Evolutionary conservation across 2,329 filamentous ascomycete species (phyloP).

Genomic region (Diplocarpon mali): DNA sequence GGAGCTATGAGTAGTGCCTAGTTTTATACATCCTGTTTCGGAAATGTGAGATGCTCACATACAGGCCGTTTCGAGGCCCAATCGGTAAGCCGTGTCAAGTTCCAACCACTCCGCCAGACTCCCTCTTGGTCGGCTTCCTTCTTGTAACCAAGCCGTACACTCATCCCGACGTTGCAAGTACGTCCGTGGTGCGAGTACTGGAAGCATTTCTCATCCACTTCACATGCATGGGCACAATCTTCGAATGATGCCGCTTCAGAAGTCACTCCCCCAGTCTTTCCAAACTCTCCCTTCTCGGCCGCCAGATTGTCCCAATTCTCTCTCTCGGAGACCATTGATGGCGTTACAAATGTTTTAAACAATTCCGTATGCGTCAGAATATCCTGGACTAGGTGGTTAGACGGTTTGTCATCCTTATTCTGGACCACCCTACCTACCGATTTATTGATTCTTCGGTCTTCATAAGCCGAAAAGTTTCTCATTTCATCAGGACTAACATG

Average conservation of each 20-base stretch:
- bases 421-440: neutral
- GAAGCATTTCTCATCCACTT: conserved; percentile 26
- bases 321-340: conserved; percentile 28
- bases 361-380: conserved; percentile 33
- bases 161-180: conserved; percentile 15
- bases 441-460: conserved; percentile 28
- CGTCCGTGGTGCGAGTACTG: conserved; percentile 24
- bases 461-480: conserved; percentile 33
- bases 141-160: conserved; percentile 5
- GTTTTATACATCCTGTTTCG: neutral
- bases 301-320: conserved; percentile 39
- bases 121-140: conserved; percentile 3
- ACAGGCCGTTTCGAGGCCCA: conserved; percentile 6
- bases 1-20: no score
- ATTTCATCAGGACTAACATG: conserved; percentile 35
- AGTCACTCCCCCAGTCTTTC: conserved; percentile 4
- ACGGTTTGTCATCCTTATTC: no score
- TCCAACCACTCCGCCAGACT: conserved; percentile 8
- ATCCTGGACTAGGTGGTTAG: conserved; percentile 5
- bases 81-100: conserved; percentile 1
- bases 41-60: conserved; percentile 2
- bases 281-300: conserved; percentile 5
- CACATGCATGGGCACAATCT: conserved; percentile 38
- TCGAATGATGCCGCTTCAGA: conserved; percentile 27
- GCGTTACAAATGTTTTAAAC: conserved; percentile 36